Conservation (phyloP, 176 grass and related monocot genomes). For the Aegilops speltoides region DNA sequence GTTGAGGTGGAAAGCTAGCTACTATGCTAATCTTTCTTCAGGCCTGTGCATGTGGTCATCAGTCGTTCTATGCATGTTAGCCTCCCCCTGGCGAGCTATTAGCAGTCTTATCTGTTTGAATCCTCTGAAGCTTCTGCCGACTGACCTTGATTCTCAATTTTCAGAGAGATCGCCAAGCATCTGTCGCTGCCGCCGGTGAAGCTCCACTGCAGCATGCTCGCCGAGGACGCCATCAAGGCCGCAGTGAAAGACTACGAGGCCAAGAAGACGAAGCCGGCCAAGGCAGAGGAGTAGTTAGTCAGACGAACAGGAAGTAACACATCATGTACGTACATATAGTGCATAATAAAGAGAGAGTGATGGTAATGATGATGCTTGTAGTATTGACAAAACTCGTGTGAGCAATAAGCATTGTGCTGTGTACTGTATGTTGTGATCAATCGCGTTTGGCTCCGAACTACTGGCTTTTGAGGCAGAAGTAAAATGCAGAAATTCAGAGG, state of each 20-base stretch:
- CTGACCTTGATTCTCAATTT: neutral
- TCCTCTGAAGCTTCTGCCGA: neutral
- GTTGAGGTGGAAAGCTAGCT: neutral
- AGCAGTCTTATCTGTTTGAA: neutral
- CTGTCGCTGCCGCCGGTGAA: conserved; percentile 89
- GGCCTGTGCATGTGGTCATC: neutral
- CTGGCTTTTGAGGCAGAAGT: too few species aligned
- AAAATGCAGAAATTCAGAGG: too few species aligned
- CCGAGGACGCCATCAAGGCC: conserved; percentile 91
- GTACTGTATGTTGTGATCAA: too few species aligned
- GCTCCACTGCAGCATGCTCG: conserved; percentile 98
- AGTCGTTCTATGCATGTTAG: neutral
- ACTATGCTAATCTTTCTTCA: neutral
- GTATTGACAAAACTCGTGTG: too few species aligned
- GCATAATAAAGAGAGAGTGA: conserved; percentile 7
- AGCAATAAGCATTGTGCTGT: too few species aligned
- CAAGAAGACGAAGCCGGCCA: conserved; percentile 38
- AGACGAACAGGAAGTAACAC: neutral
- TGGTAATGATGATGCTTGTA: neutral
- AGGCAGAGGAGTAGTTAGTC: neutral
- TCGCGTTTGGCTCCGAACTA: too few species aligned
- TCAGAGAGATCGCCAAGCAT: conserved; percentile 87
- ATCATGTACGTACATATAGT: neutral
- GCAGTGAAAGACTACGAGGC: conserved; percentile 82
- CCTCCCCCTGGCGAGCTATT: neutral